Percentiles rank a stretch among this genome's conserved stretches.
phyloP scores from a whole-genome alignment of 2,329 filamentous ascomycete species.

The Nemania sp. region DNA sequence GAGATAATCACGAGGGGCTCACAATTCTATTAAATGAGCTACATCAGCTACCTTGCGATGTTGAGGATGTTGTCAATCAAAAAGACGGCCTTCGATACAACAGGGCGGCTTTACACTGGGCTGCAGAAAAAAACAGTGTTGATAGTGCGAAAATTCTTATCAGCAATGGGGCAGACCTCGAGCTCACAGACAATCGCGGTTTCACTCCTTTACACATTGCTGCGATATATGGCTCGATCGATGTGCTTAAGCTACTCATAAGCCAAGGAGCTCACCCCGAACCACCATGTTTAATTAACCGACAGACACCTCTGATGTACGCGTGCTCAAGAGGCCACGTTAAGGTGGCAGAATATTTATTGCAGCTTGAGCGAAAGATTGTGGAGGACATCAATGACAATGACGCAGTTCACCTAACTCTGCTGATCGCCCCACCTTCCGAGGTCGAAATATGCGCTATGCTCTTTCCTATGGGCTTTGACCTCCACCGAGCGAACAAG shows the following conservation, averaged over 20 bases:
- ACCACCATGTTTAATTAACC: background rate
- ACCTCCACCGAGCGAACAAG: background rate
- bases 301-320: background rate
- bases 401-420: background rate
- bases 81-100: background rate
- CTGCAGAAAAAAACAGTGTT: background rate
- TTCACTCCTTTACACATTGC: constrained; percentile 1
- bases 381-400: background rate
- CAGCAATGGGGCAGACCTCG: constrained; percentile 1
- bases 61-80: constrained; percentile 9
- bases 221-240: background rate
- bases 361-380: background rate
- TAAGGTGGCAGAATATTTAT: background rate
- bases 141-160: constrained; percentile 5
- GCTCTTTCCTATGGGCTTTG: background rate
- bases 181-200: background rate
- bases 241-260: constrained; percentile 9
- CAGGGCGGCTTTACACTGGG: constrained; percentile 6
- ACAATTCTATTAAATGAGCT: background rate
- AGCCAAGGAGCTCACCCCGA: constrained; percentile 1
- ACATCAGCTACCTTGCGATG: background rate
- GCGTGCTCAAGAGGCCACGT: background rate
- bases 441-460: background rate
- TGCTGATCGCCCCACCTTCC: background rate
- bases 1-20: constrained; percentile 9